Conservation (phyloP, 768 basidiomycete genomes). For the Kwoniella mangroviensis region DNA sequence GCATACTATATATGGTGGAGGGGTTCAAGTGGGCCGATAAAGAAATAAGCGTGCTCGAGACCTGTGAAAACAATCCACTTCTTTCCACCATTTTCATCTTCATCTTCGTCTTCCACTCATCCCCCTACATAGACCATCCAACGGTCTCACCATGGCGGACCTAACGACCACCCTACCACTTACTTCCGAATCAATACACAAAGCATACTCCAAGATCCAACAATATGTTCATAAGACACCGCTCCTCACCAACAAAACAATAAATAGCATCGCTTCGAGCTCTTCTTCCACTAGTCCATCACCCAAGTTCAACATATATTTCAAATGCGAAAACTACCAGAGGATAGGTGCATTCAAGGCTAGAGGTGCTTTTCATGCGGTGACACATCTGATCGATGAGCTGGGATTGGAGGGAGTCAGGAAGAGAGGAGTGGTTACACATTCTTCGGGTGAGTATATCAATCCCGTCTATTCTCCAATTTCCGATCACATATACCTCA, state of each 20-base stretch:
- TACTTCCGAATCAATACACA: constrained; percentile 28
- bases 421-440: constrained; percentile 40
- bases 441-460: constrained; percentile 46
- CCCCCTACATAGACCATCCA: no score
- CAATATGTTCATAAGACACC: constrained; percentile 42
- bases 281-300: constrained; percentile 1
- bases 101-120: neutral
- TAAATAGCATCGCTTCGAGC: constrained; percentile 28
- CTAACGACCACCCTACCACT: constrained; percentile 29
- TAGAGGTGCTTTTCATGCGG: constrained; percentile 43
- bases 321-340: constrained; percentile 50
- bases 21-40: no score
- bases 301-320: constrained; percentile 33
- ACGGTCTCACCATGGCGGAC: constrained; percentile 28
- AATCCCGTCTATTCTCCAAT: neutral
- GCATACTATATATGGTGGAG: no score
- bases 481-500: neutral
- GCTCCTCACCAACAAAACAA: constrained; percentile 30
- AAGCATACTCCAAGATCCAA: constrained; percentile 36
- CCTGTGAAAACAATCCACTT: no score
- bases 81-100: no score
- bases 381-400: constrained; percentile 33
- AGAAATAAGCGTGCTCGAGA: no score
- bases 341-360: constrained; percentile 51
- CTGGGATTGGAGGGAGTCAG: constrained; percentile 37